Base-by-base conservation (phyloP, 1,284 basidiomycete genomes). In the Tilletia setariae region DNA sequence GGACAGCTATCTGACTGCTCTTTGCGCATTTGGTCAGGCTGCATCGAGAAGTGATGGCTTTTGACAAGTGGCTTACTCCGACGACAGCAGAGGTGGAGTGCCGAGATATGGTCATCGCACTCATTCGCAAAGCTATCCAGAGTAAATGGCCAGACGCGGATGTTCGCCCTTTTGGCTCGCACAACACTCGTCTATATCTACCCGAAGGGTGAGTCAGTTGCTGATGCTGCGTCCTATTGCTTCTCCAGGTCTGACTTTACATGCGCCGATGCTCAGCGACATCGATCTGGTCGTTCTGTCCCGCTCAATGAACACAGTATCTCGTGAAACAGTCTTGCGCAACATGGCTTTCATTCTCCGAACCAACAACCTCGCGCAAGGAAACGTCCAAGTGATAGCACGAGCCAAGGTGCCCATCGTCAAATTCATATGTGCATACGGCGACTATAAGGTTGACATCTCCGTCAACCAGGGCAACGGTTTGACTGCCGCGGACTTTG, bases 361-460 rank as follows among this genome's bases (percentile, higher is more conserved):
- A 4, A 72, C 32, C 81, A 85, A 84, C 85, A 88, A 79, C 51
- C 82, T 86, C 40, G 84, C 86, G 2, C 28, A 15, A 21, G 79
- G 83, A 64, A 81, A 83, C 32, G 90, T 97, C 23, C 90, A 90
- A 30, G 89, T 96, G 80, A 92, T 98, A 70, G 89, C 90, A 23
- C 91, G 89, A 83, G 94, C 94, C 64, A 91, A 90, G 83, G 94
- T 97, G 13, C 93, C 93, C 32, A 94, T 95, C 79, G 86, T 97
- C 84, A 98, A 97, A 84, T 96, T 97, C 82, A 85, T 90, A 67
- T 93, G 93, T 2, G 86, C 85, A 1, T 87, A 87, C 72, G 90
- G 86, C 68, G 83, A 82, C 66, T 78, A 79, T 71, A 75, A 78
- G 30, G 78, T 82, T 43, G 82, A 83, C 65, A 82, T 83, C 65